A percentile compares a stretch with the other conserved stretches of the same genome.
Evolutionary conservation across 176 grass and related monocot genomes (phyloP).

Genomic region (Cocos nucifera): DNA sequence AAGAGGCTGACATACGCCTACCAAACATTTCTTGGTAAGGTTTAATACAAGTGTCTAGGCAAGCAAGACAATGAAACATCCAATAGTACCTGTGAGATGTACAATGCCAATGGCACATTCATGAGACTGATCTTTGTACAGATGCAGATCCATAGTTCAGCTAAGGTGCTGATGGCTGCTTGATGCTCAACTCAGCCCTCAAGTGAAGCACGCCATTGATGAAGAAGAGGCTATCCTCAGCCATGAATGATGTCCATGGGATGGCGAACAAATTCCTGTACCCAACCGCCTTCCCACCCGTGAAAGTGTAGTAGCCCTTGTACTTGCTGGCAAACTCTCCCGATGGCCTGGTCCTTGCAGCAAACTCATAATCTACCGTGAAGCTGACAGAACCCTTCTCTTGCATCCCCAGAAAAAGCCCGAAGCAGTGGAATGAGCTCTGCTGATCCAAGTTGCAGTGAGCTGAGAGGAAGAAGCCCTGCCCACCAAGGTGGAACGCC

Average conservation of each 20-base stretch:
- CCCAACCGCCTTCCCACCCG: conserved; percentile 70
- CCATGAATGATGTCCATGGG: conserved; percentile 65
- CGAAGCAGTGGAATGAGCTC: conserved; percentile 47
- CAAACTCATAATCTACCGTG: conserved; percentile 64
- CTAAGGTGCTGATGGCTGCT: conserved; percentile 25
- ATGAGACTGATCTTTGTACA: too few relatives aligned
- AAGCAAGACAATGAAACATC: too few relatives aligned
- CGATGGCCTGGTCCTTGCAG: conserved; percentile 41
- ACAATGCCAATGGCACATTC: too few relatives aligned
- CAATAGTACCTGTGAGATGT: too few relatives aligned
- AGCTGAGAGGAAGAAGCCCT: conserved; percentile 63
- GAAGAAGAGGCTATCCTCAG: conserved; percentile 65
- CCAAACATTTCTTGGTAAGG: too few relatives aligned
- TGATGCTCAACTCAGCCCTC: conserved; percentile 70
- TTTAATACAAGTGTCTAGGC: too few relatives aligned
- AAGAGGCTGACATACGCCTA: too few relatives aligned
- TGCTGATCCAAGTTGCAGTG: conserved; percentile 53
- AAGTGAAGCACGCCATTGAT: conserved; percentile 61
- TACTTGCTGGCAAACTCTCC: conserved; percentile 66
- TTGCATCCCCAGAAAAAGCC: conserved; percentile 86
- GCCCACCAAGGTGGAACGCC: conserved; percentile 62
- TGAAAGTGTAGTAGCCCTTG: conserved; percentile 78
- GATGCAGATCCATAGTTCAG: too few relatives aligned
- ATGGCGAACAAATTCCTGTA: conserved; percentile 65
- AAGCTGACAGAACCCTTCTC: conserved; percentile 86